Percentiles rank a stretch among this genome's conserved stretches.
phyloP scores from a whole-genome alignment of 495 filamentous ascomycete genomes.

The Penicillium riverlandense region DNA sequence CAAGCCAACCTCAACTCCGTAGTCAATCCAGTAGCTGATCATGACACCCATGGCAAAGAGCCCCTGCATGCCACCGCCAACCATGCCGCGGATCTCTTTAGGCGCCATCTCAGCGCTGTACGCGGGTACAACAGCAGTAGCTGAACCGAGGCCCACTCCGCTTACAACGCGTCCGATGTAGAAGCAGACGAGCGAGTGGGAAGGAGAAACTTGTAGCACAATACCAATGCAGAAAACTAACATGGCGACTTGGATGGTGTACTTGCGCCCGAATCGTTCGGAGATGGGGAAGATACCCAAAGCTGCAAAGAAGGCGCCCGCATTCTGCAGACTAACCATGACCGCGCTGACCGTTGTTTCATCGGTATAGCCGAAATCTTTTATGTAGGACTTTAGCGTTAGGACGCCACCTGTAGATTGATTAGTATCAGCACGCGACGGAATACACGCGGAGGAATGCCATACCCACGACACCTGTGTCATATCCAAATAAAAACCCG shows the following conservation, averaged over 20 bases:
- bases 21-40: conserved; percentile 46
- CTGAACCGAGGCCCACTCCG: conserved; percentile 48
- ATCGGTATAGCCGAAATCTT: conserved; percentile 20
- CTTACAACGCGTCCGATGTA: conserved; percentile 44
- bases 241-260: conserved; percentile 32
- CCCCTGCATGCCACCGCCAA: conserved; percentile 40
- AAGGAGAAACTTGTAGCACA: conserved; percentile 34
- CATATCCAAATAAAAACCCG: conserved; percentile 23
- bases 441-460: not conserved
- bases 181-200: conserved; percentile 36
- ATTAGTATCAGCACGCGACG: not conserved
- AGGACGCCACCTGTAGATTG: conserved; percentile 15
- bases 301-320: conserved; percentile 25
- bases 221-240: conserved; percentile 37
- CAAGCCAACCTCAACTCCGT: conserved; percentile 33
- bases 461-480: conserved; percentile 22
- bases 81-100: conserved; percentile 45
- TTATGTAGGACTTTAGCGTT: conserved; percentile 12
- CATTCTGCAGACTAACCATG: conserved; percentile 23
- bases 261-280: conserved; percentile 34
- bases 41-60: conserved; percentile 44
- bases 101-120: conserved; percentile 49
- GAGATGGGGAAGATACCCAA: conserved; percentile 35
- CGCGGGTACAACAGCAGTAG: conserved; percentile 47
- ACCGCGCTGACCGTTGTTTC: conserved; percentile 19